Percentiles rank a stretch among this genome's conserved stretches.
These are phyloP conservation scores for Aspergillus chevalieri DNA, from an alignment of 2,329 filamentous ascomycete genomes.

Conservation along the genomic window DNA sequence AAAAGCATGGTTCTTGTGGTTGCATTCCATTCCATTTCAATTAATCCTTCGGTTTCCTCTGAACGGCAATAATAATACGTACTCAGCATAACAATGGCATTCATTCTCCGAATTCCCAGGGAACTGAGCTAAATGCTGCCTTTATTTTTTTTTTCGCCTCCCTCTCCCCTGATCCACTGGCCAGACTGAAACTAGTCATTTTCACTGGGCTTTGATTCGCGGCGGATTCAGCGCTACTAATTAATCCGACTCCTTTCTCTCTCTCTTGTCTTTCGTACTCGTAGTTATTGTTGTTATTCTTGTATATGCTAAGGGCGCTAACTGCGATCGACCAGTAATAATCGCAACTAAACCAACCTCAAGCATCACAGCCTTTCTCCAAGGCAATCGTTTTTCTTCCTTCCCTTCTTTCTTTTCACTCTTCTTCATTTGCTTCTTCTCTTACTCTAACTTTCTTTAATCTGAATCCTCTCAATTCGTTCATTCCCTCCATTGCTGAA, in stretches of 20 bases:
- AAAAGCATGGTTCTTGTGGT: too few relatives aligned
- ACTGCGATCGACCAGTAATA: neutral
- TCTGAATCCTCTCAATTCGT: neutral
- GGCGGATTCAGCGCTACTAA: neutral
- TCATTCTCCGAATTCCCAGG: too few relatives aligned
- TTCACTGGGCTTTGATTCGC: neutral
- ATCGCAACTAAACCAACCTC: neutral
- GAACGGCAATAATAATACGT: too few relatives aligned
- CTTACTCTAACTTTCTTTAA: neutral
- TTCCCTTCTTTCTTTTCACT: too few relatives aligned
- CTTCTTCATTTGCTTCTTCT: neutral
- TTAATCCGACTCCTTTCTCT: conserved; percentile 4
- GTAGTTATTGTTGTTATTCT: conserved; percentile 4
- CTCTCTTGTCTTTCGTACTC: conserved; percentile 1
- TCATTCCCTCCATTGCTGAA: conserved; percentile 1
- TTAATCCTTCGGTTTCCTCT: too few relatives aligned
- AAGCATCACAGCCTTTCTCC: too few relatives aligned
- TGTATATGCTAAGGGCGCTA: neutral
- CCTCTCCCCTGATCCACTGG: neutral
- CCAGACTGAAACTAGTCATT: neutral
- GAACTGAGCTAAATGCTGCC: neutral
- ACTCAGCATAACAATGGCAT: too few relatives aligned
- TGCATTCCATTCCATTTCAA: too few relatives aligned
- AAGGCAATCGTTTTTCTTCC: too few relatives aligned
- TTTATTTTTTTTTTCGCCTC: conserved; percentile 5